Evolutionary conservation across 441 rosid species (phyloP).

Genomic region (Biscutella laevigata): DNA sequence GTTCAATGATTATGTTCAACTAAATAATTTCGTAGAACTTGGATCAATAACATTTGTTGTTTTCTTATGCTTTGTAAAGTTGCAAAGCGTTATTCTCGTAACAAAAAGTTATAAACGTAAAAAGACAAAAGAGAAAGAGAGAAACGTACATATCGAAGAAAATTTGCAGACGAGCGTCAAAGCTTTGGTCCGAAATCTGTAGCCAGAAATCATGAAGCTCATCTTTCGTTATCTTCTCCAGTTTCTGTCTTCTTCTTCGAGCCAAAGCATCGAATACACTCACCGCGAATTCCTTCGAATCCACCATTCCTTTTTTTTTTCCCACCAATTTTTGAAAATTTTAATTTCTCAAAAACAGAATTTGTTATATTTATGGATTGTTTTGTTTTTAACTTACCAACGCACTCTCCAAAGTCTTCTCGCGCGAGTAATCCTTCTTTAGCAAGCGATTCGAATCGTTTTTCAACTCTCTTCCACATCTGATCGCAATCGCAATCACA

Average conservation of each 20-base stretch:
- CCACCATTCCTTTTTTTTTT: too few relatives aligned
- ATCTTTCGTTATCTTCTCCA: slow-evolving; percentile 53
- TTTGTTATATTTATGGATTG: too few relatives aligned
- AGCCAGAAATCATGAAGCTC: slow-evolving; percentile 85
- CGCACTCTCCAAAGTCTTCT: slow-evolving; percentile 90
- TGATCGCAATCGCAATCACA: too few relatives aligned
- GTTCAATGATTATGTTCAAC: too few relatives aligned
- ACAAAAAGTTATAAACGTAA: slow-evolving; percentile 24
- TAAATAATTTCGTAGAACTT: too few relatives aligned
- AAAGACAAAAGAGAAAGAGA: neutral
- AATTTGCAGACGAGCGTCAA: slow-evolving; percentile 88
- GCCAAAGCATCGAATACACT: slow-evolving; percentile 76
- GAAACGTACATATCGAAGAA: slow-evolving; percentile 68
- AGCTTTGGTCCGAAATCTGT: slow-evolving; percentile 82
- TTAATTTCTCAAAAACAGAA: too few relatives aligned
- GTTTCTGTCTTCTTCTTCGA: slow-evolving; percentile 47
- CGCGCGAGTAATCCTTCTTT: slow-evolving; percentile 61
- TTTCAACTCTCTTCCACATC: slow-evolving; percentile 69
- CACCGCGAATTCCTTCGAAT: slow-evolving; percentile 84
- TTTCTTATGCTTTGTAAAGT: too few relatives aligned
- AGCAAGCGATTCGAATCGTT: slow-evolving; percentile 47
- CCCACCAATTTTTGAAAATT: too few relatives aligned
- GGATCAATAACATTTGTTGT: too few relatives aligned
- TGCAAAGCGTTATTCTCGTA: too few relatives aligned
- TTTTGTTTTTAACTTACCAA: too few relatives aligned